Evolutionary conservation across 139 green algal species (phyloP), one percentile per base, ranked within the genome.

Genomic region (Coccomyxa sp.): DNA sequence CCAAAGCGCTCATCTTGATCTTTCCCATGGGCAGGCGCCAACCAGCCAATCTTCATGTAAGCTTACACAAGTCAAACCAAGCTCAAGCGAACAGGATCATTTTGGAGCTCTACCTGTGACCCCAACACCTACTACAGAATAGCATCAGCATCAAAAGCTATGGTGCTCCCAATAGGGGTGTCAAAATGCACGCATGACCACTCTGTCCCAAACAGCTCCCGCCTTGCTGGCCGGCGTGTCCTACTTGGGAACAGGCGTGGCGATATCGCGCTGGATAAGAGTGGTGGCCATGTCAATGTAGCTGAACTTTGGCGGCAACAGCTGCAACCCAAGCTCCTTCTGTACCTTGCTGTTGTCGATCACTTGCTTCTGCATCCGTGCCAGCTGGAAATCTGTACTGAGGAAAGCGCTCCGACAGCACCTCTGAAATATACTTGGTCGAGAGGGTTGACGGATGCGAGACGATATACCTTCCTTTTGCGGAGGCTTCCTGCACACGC

Each of bases 381-480:
- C 79, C 79, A 0, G 32, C 74, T 10, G 30, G 68, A 38, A 88
- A 86, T 11, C 45, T 79, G 58, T 79, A 85, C 17, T 86, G 30
- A 23, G 88, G 88, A 81, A 85, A 87, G 31, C 83, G 84, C 87
- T 91, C 76, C 77, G 75, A 63, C 21, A 92, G 82, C 71, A 60
- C 76, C 31, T 77, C 77, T 18, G 67, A 76, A 67, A 86, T 83
- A 25, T 58, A 25, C 0, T 84, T 31, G 12, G 60, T 45, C 3
- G 80, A 75, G 38, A 86, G 80, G 32, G 71, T 77, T 18, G 30
- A 59, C 18, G 63, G 63, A 57, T 86, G 75, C 45, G 82, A 77
- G 27, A 88, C 85, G n/a, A 92, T 84, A 77, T 91, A 93, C 21
- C 89, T 80, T 66, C 87, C 87, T 23, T 78, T 79, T 27, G 90